Conservation (phyloP, 805 yeast species). For the Maudiozyma barnettii region DNA sequence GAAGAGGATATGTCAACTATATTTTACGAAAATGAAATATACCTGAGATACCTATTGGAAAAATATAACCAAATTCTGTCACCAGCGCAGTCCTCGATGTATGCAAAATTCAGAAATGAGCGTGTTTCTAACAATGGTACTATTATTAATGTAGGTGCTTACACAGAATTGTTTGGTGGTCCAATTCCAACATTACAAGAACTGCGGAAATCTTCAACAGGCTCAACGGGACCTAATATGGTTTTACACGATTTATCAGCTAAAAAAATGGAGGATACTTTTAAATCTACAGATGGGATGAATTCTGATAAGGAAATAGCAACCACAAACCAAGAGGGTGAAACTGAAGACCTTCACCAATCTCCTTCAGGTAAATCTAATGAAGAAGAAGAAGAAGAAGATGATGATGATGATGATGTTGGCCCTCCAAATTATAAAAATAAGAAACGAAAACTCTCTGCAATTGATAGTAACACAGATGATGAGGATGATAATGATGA, state of each 20-base stretch:
- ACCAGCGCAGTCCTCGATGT: constrained; percentile 12
- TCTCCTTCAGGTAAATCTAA: no score
- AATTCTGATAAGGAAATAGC: background rate
- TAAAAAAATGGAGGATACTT: constrained; percentile 3
- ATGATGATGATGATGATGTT: background rate
- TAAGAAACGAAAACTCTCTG: background rate
- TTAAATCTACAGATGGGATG: background rate
- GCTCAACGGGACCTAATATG: constrained; percentile 10
- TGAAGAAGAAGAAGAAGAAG: background rate
- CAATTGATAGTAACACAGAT: background rate
- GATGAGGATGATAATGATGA: constrained; percentile 6
- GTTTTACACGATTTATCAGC: constrained; percentile 8
- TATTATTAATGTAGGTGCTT: constrained; percentile 9
- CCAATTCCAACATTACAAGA: constrained; percentile 11
- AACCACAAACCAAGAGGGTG: background rate
- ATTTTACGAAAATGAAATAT: constrained; percentile 30
- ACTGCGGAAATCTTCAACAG: constrained; percentile 1
- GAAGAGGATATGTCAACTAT: constrained; percentile 15
- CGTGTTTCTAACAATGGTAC: constrained; percentile 21
- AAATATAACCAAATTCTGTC: constrained; percentile 21
- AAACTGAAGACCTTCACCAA: background rate
- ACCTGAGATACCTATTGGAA: constrained; percentile 26
- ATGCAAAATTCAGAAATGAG: constrained; percentile 23
- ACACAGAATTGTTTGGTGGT: constrained; percentile 24
- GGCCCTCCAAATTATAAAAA: constrained; percentile 2